Evolutionary conservation across 192 early-diverging fungal species (phyloP), one percentile per base, ranked within the genome.

Genomic region (Gryganskiella cystojenkinii): DNA sequence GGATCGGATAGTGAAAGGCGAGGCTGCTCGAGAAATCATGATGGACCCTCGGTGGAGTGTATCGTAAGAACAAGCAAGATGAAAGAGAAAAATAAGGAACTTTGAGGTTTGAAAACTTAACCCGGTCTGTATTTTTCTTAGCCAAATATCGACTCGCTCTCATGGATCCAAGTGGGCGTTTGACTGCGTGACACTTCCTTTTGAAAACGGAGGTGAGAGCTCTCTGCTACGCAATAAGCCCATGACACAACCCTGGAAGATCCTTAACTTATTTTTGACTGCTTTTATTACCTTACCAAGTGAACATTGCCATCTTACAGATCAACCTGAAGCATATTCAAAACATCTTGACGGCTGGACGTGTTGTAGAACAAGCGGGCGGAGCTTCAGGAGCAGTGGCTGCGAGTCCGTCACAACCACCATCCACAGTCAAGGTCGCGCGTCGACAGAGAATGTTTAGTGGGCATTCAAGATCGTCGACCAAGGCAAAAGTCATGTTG

Each of bases 1-100:
- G 42, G 90, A 93, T 69, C 82, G 93, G 20, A 74, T 90, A 31
- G 83, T 89, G 35, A 73, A 66, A 34, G 90, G 90, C 13, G 73
- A 80, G 11, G 46, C 79, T 31, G 87, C 82, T 3, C 76, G 80
- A 1, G 90, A 90, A 30, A 86, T 93, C 8, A 60, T 93, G 40
- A 67, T 55, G 22, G 92, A 88, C 61, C 79, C 83, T 9, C 79
- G 89, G 13, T 84, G 83, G 71, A 71, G 63, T 17, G 70, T 84
- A 3, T 85, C 80, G 85, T 86, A 84, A 51, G 60, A 4, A n/a
- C 2, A 11, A n/a, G 20, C 19, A 15, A 24, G 3, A 22, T 40
- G 33, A 53, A 7, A 9, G 7, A 70, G 9, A 37, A n/a, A n/a
- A n/a, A n/a, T n/a, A n/a, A n/a, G n/a, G n/a, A n/a, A n/a, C n/a